phyloP scores from a whole-genome alignment of 306 rosid genomes.

The Astragalus glycyphyllos region DNA sequence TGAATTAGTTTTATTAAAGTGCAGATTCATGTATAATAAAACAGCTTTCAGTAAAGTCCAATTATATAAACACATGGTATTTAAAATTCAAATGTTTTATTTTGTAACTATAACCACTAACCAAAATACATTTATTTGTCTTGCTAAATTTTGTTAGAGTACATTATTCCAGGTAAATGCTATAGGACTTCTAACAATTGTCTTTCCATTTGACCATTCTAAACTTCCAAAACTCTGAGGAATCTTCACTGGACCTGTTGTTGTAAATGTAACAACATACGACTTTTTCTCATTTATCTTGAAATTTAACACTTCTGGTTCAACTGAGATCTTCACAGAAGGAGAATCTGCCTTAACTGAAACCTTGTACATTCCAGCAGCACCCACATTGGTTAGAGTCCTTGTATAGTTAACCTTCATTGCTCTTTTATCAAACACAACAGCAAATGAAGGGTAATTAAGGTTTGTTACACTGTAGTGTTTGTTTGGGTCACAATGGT shows the following conservation, averaged over 20 bases:
- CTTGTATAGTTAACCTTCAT: conserved; percentile 49
- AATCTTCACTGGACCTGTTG: conserved; percentile 12
- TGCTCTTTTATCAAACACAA: conserved; percentile 39
- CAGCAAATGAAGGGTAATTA: conserved; percentile 79
- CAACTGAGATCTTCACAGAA: conserved; percentile 55
- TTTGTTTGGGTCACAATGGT: conserved; percentile 53
- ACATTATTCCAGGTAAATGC: conserved; percentile 32
- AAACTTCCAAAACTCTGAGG: conserved; percentile 60
- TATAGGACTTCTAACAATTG: conserved; percentile 66
- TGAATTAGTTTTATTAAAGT: no score
- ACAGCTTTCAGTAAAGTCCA: conserved; percentile 1
- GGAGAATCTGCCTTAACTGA: conserved; percentile 42
- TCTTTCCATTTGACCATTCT: conserved; percentile 79
- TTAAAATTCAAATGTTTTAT: not conserved
- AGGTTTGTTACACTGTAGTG: conserved; percentile 60
- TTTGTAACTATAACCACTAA: not conserved
- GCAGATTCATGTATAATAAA: no score
- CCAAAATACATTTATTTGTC: not conserved
- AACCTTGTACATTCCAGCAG: conserved; percentile 57
- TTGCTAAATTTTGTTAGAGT: not conserved
- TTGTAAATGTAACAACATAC: conserved; percentile 55
- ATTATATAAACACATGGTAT: not conserved
- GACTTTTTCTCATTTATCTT: conserved; percentile 65
- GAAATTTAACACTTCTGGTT: conserved; percentile 66
- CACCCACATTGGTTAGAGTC: conserved; percentile 72